phyloP scores from a whole-genome alignment of 768 basidiomycete genomes.

The Ephemerocybe angulata region DNA sequence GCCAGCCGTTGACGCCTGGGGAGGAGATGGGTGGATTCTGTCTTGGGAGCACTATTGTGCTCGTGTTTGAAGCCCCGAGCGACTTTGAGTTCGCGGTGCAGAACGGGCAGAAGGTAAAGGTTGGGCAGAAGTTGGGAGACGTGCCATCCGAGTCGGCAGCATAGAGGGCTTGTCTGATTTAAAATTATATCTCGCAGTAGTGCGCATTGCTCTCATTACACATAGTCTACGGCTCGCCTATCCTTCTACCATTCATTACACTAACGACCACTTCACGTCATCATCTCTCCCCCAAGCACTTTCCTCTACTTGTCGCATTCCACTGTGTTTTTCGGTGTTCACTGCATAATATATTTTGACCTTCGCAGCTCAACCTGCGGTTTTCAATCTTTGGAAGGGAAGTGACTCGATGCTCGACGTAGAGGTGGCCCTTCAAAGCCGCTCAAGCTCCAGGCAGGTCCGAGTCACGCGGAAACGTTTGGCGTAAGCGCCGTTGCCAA shows the following conservation, averaged over 20 bases:
- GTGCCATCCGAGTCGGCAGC: conserved; percentile 17
- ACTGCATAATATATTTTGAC: background rate
- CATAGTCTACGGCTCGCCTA: background rate
- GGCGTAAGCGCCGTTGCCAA: no score
- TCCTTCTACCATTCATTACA: no score
- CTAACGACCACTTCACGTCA: conserved; percentile 3
- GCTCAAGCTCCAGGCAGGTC: no score
- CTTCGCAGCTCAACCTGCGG: conserved; percentile 10
- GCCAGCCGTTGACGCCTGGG: conserved; percentile 82
- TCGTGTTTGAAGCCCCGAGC: conserved; percentile 92
- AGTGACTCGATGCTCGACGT: no score
- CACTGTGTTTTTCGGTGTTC: background rate
- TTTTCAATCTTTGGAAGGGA: background rate
- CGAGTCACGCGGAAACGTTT: no score
- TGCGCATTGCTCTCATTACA: background rate
- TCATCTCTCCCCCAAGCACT: background rate
- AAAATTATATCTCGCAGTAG: background rate
- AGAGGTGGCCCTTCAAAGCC: no score
- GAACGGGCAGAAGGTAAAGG: conserved; percentile 80
- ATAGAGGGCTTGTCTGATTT: background rate
- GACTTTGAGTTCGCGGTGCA: conserved; percentile 75
- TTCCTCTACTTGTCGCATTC: conserved; percentile 1
- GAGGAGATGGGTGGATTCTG: conserved; percentile 99
- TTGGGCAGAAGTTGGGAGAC: conserved; percentile 80
- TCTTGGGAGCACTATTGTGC: conserved; percentile 91